These are phyloP conservation scores for Hypoxylon sp. DNA, from an alignment of 2,329 filamentous ascomycete species.

Conservation along the genomic window DNA sequence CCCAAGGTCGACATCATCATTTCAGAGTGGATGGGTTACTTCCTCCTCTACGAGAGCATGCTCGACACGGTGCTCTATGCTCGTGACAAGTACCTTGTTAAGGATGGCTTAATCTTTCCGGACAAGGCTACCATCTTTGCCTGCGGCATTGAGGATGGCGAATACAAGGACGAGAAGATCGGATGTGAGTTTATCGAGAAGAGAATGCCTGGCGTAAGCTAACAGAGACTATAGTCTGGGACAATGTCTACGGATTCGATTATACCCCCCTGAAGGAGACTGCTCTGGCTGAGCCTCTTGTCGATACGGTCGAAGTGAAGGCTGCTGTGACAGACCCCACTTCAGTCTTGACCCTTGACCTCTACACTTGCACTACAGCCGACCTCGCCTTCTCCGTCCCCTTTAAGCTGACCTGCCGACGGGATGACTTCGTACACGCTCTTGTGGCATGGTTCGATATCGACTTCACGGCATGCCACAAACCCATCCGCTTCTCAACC, in stretches of 20 bases:
- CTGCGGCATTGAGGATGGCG: slow-evolving; percentile 97
- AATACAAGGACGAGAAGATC: slow-evolving; percentile 99
- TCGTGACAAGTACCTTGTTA: slow-evolving; percentile 88
- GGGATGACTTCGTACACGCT: slow-evolving; percentile 96
- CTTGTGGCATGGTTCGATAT: slow-evolving; percentile 99
- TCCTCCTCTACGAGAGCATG: slow-evolving; percentile 99
- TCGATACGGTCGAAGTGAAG: slow-evolving; percentile 98
- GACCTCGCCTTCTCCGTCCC: slow-evolving; percentile 88
- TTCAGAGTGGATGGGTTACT: slow-evolving; percentile 99
- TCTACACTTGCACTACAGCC: slow-evolving; percentile 87
- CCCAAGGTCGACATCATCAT: slow-evolving; percentile 99
- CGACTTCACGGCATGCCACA: slow-evolving; percentile 98
- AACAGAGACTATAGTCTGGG: slow-evolving; percentile 80
- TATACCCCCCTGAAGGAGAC: slow-evolving; percentile 94
- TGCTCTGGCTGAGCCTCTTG: slow-evolving; percentile 93
- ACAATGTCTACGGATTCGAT: slow-evolving; percentile 98
- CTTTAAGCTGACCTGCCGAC: slow-evolving; percentile 82
- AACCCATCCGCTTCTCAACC: slow-evolving; percentile 96
- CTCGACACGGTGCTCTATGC: slow-evolving; percentile 98
- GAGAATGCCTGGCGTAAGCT: slow-evolving; percentile 34
- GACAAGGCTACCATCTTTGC: slow-evolving; percentile 99
- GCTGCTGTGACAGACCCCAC: slow-evolving; percentile 94
- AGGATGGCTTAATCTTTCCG: slow-evolving; percentile 95
- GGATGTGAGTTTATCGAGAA: slow-evolving; percentile 77
- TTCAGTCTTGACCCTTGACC: slow-evolving; percentile 87